Conservation (phyloP, 805 yeast species). For the Teunomyces gatunensis region DNA sequence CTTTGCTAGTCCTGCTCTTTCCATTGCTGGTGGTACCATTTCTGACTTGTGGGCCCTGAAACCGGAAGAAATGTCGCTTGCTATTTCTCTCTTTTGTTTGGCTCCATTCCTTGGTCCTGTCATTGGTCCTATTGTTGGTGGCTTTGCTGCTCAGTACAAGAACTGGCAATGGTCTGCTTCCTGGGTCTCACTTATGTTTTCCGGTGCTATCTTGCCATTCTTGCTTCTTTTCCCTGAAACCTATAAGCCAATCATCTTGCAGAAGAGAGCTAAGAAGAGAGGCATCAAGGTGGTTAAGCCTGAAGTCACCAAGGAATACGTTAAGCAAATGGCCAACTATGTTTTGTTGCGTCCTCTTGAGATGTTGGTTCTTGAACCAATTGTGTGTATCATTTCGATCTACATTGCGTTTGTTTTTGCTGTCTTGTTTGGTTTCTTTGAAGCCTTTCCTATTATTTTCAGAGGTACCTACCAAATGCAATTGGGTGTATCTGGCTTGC, state of each 20-base stretch:
- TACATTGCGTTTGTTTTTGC: conserved; percentile 77
- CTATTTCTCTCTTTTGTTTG: conserved; percentile 75
- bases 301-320: conserved; percentile 29
- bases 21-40: conserved; percentile 83
- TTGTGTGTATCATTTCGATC: conserved; percentile 64
- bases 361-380: conserved; percentile 73
- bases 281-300: conserved; percentile 45
- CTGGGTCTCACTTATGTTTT: conserved; percentile 71
- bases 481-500: conserved; percentile 61
- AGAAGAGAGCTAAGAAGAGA: conserved; percentile 57
- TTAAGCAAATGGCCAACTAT: conserved; percentile 46
- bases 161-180: conserved; percentile 67
- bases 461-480: conserved; percentile 60
- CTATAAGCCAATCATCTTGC: conserved; percentile 64
- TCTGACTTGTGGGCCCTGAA: conserved; percentile 63
- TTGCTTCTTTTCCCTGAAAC: conserved; percentile 66
- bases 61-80: conserved; percentile 60
- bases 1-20: conserved; percentile 77
- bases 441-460: conserved; percentile 74
- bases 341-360: conserved; percentile 62
- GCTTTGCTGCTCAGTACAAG: conserved; percentile 61
- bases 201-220: conserved; percentile 54
- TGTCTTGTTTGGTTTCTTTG: conserved; percentile 75
- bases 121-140: conserved; percentile 72
- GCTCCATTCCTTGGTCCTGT: conserved; percentile 84